Percentiles rank a stretch among this genome's conserved stretches.
Evolutionary conservation across 495 filamentous ascomycete species (phyloP).

Genomic region (Aspergillus incahuasiensis): DNA sequence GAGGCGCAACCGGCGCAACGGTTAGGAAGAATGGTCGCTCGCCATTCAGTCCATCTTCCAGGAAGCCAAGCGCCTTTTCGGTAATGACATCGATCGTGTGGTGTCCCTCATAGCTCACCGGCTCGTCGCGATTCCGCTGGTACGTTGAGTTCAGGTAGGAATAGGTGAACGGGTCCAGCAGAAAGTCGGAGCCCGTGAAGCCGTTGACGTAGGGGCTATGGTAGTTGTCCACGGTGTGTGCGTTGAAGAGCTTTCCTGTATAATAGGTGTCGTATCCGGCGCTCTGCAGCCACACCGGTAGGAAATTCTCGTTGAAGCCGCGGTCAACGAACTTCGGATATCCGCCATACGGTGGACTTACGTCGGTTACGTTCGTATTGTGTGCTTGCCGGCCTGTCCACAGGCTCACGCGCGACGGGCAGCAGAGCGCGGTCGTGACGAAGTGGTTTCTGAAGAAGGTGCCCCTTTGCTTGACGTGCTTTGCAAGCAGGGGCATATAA

Average conservation of each 20-base stretch:
- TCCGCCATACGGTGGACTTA: slow-evolving; percentile 54
- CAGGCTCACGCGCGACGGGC: slow-evolving; percentile 52
- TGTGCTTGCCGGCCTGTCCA: slow-evolving; percentile 59
- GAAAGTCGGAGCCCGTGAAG: slow-evolving; percentile 50
- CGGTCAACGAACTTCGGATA: slow-evolving; percentile 61
- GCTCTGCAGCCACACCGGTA: slow-evolving; percentile 60
- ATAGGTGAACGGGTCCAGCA: slow-evolving; percentile 62
- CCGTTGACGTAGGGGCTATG: slow-evolving; percentile 48
- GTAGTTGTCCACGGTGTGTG: slow-evolving; percentile 51
- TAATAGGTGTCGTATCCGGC: slow-evolving; percentile 64
- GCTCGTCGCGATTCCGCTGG: slow-evolving; percentile 50
- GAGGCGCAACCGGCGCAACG: slow-evolving; percentile 63
- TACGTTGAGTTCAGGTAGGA: slow-evolving; percentile 55
- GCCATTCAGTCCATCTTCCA: slow-evolving; percentile 54
- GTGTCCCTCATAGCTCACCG: slow-evolving; percentile 43
- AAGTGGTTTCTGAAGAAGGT: slow-evolving; percentile 49
- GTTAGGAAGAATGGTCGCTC: slow-evolving; percentile 63
- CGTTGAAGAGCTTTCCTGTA: slow-evolving; percentile 62
- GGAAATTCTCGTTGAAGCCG: slow-evolving; percentile 55
- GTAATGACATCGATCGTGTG: slow-evolving; percentile 53
- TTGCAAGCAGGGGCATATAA: slow-evolving; percentile 47
- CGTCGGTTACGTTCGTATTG: slow-evolving; percentile 67
- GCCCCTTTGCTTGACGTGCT: slow-evolving; percentile 46
- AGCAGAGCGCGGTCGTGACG: slow-evolving; percentile 55
- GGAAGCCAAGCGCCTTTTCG: slow-evolving; percentile 49